A percentile compares a stretch with the other conserved stretches of the same genome.
Conservation (phyloP, 1,139 yeast species). For the Diutina catenulata region DNA sequence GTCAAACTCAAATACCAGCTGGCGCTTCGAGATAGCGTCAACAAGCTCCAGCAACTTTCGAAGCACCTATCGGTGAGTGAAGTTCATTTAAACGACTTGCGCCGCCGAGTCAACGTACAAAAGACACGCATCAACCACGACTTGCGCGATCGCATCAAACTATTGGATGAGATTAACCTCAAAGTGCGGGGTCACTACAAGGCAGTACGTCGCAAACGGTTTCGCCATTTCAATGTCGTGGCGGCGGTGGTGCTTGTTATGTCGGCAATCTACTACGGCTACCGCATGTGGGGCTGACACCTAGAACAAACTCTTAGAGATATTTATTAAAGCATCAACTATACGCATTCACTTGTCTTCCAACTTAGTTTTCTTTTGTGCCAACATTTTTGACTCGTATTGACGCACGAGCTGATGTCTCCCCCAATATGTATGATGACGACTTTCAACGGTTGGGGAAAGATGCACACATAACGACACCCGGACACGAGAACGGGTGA, state of each 20-base stretch:
- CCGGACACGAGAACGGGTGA: too few relatives aligned
- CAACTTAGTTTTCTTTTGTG: too few relatives aligned
- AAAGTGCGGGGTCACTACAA: slow-evolving; percentile 19
- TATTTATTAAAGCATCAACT: not conserved
- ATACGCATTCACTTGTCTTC: not conserved
- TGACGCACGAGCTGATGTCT: too few relatives aligned
- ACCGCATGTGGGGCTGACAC: not conserved
- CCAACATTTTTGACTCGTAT: too few relatives aligned
- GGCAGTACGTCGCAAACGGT: slow-evolving; percentile 16
- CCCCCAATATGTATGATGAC: too few relatives aligned
- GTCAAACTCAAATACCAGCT: slow-evolving; percentile 15
- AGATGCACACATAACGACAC: too few relatives aligned
- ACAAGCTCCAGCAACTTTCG: slow-evolving; percentile 18
- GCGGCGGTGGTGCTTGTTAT: not conserved
- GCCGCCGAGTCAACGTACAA: slow-evolving; percentile 15
- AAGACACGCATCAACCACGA: slow-evolving; percentile 18
- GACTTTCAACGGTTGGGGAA: too few relatives aligned
- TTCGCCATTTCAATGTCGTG: slow-evolving; percentile 13
- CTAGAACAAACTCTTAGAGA: not conserved
- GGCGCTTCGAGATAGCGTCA: slow-evolving; percentile 19
- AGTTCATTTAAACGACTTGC: slow-evolving; percentile 16
- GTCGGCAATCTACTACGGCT: not conserved
- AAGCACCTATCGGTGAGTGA: slow-evolving; percentile 19
- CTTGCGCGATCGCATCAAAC: slow-evolving; percentile 20
- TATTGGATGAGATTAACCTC: slow-evolving; percentile 22